Base-by-base conservation (phyloP, 176 grass and related monocot species). In the Triticum monococcum region DNA sequence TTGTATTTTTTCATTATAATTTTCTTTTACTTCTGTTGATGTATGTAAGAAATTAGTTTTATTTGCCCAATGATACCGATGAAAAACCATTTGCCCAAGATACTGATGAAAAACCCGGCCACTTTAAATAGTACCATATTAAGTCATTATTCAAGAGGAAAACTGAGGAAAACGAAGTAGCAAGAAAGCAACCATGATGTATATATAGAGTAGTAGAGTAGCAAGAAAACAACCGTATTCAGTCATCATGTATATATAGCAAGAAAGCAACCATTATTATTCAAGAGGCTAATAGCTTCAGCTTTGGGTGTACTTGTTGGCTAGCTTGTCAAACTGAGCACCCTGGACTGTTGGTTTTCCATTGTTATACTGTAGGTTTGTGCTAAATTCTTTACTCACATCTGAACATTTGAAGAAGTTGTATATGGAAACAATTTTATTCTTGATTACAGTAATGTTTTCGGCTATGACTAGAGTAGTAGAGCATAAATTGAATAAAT, bases 221-320 rank as follows among this genome's bases (percentile, higher is more conserved):
- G 54, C 13, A 26, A 68, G 13, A 43, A 43, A 78, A 6, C 36
- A 10, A 26, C 23, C 14, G 28, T 64, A 10, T 43, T 43, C 41
- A 43, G 41, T 3, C 41, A 43, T 43, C 41, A 43, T 22, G 38
- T 54, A 72, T 80, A 45, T 68, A 75, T 43, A 43, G 41, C 41
- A 43, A 43, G 41, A 43, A 43, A 12, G 41, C 41, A 43, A 43
- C 41, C 35, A 25, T 56, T 11, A 36, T 37, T 81, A 3, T 7
- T 24, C 26, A 84, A 14, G 70, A 61, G 12, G 37, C 69, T 83
- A 36, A 37, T 12, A 0, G 64, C 77, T 62, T 63, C 62, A 82
- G 24, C 72, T 81, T 77, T 77, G 28, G 41, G 38, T 86, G 62
- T 75, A 81, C 12, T 72, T 71, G 28, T 72, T 88, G 28, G 30